Percentiles rank a stretch among this genome's conserved stretches.
Conservation (phyloP, 1,284 basidiomycete genomes). For the Austropuccinia psidii region DNA sequence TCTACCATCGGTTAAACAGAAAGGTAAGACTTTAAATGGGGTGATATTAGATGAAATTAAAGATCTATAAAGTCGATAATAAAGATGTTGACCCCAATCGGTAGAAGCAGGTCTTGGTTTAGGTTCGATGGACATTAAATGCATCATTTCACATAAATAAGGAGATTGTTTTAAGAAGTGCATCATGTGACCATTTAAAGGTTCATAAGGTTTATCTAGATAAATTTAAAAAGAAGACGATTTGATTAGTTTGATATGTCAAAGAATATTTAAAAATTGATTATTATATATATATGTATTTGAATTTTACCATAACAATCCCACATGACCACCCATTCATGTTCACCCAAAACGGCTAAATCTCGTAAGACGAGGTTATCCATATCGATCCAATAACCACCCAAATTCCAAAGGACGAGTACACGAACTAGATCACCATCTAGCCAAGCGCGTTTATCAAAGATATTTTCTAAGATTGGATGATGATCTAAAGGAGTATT, state of each 20-base stretch:
- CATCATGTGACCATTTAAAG: slow-evolving; percentile 87
- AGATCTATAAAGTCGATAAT: slow-evolving; percentile 75
- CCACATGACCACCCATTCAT: slow-evolving; percentile 86
- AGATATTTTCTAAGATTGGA: slow-evolving; percentile 52
- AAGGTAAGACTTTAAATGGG: slow-evolving; percentile 82
- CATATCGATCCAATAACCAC: slow-evolving; percentile 93
- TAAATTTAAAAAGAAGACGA: neutral
- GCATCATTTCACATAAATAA: slow-evolving; percentile 88
- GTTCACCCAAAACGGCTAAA: slow-evolving; percentile 70
- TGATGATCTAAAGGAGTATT: slow-evolving; percentile 68
- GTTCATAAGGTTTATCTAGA: slow-evolving; percentile 71
- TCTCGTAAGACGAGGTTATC: slow-evolving; percentile 79
- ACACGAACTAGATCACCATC: slow-evolving; percentile 81
- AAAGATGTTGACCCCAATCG: slow-evolving; percentile 84
- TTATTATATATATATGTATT: neutral
- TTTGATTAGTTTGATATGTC: neutral
- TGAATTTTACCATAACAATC: slow-evolving; percentile 77
- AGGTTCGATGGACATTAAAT: slow-evolving; percentile 68
- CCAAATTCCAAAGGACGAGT: slow-evolving; percentile 76
- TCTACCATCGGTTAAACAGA: slow-evolving; percentile 80
- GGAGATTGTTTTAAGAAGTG: slow-evolving; percentile 77
- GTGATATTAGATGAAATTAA: slow-evolving; percentile 63
- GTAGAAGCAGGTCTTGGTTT: slow-evolving; percentile 69
- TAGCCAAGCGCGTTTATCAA: slow-evolving; percentile 78
- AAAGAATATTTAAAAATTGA: neutral